Conservation (phyloP, 768 basidiomycete species). For the Dacryopinax primogenitus region DNA sequence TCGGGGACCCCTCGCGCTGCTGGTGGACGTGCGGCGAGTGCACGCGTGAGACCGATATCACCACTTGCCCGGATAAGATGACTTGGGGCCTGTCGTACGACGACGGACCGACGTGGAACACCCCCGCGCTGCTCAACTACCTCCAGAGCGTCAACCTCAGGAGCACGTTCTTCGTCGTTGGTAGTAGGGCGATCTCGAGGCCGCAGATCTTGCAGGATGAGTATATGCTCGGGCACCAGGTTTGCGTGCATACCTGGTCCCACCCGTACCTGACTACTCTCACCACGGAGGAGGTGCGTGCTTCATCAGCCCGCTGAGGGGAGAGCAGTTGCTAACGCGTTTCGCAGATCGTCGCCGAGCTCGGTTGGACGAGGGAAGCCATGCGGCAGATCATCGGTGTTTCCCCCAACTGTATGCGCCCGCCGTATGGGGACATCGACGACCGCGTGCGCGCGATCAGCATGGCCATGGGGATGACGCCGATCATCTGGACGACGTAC, state of each 20-base stretch:
- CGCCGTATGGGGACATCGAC: conserved; percentile 71
- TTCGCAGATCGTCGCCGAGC: conserved; percentile 63
- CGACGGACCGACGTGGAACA: conserved; percentile 71
- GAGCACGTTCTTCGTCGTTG: conserved; percentile 79
- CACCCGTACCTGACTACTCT: conserved; percentile 61
- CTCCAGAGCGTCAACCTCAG: conserved; percentile 50
- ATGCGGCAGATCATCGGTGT: conserved; percentile 64
- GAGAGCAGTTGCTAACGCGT: conserved; percentile 29
- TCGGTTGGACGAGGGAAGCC: conserved; percentile 76
- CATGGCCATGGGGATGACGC: conserved; percentile 65
- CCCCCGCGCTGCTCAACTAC: conserved; percentile 58
- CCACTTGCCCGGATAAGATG: conserved; percentile 53
- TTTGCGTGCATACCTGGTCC: conserved; percentile 57
- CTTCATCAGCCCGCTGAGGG: neutral
- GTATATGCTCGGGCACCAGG: conserved; percentile 68
- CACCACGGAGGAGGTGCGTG: conserved; percentile 42
- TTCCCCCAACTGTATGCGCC: conserved; percentile 62
- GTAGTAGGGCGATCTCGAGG: conserved; percentile 46
- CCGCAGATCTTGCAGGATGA: conserved; percentile 57
- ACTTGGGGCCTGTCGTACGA: conserved; percentile 46
- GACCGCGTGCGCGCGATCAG: conserved; percentile 79
- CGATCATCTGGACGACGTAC: conserved; percentile 69
- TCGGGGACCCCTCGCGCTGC: conserved; percentile 42
- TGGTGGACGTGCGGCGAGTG: conserved; percentile 79
- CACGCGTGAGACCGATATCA: conserved; percentile 52